Conservation (phyloP, 2,329 filamentous ascomycete genomes). For the Huntiella savannae region DNA sequence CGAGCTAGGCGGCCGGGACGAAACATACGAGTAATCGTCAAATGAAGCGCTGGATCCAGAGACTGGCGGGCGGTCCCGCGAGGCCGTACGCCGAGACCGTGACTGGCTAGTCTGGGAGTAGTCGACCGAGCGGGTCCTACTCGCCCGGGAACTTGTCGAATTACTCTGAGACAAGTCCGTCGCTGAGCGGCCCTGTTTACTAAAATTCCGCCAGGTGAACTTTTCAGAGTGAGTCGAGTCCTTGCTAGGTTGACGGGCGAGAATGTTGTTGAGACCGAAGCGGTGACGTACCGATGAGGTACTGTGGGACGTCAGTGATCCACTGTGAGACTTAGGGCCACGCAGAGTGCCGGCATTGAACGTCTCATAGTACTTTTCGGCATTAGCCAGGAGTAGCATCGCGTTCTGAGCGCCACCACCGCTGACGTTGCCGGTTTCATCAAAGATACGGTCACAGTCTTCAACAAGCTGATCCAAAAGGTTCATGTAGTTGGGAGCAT, state of each 20-base stretch:
- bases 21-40: slow-evolving; percentile 26
- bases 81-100: slow-evolving; percentile 28
- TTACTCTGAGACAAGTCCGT: slow-evolving; percentile 11
- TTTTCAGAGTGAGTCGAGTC: slow-evolving; percentile 11
- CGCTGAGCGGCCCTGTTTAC: slow-evolving; percentile 33
- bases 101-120: slow-evolving; percentile 19
- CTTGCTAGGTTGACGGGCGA: slow-evolving; percentile 58
- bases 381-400: slow-evolving; percentile 15
- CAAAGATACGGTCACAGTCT: slow-evolving; percentile 77
- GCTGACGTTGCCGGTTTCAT: slow-evolving; percentile 25
- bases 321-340: slow-evolving; percentile 43
- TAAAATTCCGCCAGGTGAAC: slow-evolving; percentile 73
- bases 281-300: slow-evolving; percentile 69
- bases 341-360: slow-evolving; percentile 28
- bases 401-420: slow-evolving; percentile 11
- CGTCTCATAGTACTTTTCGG: slow-evolving; percentile 33
- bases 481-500: slow-evolving; percentile 69
- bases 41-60: slow-evolving; percentile 31
- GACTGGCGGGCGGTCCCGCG: slow-evolving; percentile 40
- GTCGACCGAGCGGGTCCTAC: slow-evolving; percentile 63
- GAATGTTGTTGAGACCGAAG: slow-evolving; percentile 59
- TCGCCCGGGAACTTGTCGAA: slow-evolving; percentile 14
- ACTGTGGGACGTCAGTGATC: slow-evolving; percentile 59
- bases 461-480: slow-evolving; percentile 75
- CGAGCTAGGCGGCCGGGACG: slow-evolving; percentile 33